Evolutionary conservation across 1,139 yeast species (phyloP).

Genomic region (Arxiozyma heterogenica): DNA sequence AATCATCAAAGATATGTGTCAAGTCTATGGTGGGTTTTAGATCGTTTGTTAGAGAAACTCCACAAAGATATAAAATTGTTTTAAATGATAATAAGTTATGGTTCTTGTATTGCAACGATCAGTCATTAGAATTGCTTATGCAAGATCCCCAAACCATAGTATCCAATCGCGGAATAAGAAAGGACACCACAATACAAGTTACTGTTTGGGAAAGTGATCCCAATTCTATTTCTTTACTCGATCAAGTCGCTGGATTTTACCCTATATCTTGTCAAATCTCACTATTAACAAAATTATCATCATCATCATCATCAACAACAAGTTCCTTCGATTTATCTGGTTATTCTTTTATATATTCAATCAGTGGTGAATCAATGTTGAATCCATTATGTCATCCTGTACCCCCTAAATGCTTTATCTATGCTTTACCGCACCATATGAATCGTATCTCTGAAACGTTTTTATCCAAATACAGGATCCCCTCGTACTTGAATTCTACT

Average conservation of each 20-base stretch:
- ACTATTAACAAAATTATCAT: background rate
- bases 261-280: conserved; percentile 17
- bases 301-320: background rate
- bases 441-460: conserved; percentile 33
- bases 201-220: conserved; percentile 32
- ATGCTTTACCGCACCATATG: conserved; percentile 62
- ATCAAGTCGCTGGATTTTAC: conserved; percentile 43
- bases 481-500: conserved; percentile 49
- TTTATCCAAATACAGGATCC: conserved; percentile 24
- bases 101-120: conserved; percentile 5
- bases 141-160: conserved; percentile 46
- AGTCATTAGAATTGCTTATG: conserved; percentile 30
- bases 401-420: conserved; percentile 32
- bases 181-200: conserved; percentile 16
- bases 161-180: conserved; percentile 30
- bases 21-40: conserved; percentile 54
- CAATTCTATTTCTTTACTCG: conserved; percentile 36
- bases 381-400: conserved; percentile 10
- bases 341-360: conserved; percentile 34
- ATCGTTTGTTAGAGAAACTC: conserved; percentile 31
- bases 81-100: conserved; percentile 22
- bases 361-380: conserved; percentile 32
- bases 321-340: conserved; percentile 4
- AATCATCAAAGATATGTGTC: background rate
- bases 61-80: conserved; percentile 17